Conservation (phyloP, 179 eudicot genomes). For the Silene vulgaris region DNA sequence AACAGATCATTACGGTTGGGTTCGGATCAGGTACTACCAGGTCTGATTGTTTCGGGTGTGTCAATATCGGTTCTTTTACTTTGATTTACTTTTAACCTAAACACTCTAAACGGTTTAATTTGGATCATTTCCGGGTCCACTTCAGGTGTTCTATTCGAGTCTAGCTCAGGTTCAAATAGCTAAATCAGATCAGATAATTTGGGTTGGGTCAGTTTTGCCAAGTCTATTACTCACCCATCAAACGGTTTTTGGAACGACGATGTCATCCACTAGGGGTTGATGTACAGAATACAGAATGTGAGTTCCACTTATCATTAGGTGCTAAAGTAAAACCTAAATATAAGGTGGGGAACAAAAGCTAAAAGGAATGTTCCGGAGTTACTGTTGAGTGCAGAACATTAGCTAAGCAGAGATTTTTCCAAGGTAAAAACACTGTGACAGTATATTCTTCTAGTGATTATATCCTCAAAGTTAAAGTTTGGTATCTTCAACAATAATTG, state of each 20-base stretch:
- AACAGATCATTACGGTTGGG: not conserved
- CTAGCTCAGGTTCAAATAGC: too few species aligned
- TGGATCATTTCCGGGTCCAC: not conserved
- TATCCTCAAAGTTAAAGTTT: slow-evolving; percentile 8
- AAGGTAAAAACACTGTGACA: slow-evolving; percentile 15
- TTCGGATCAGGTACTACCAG: not conserved
- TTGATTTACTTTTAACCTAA: not conserved
- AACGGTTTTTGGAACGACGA: not conserved
- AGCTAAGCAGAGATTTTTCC: slow-evolving; percentile 25
- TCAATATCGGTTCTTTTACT: not conserved
- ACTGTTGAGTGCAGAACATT: slow-evolving; percentile 12
- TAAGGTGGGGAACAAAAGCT: slow-evolving; percentile 20
- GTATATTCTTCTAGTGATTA: slow-evolving; percentile 13
- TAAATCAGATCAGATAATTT: not conserved
- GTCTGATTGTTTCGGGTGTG: not conserved
- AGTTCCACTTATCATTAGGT: slow-evolving; percentile 19
- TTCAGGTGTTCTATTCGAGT: not conserved
- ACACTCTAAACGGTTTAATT: not conserved
- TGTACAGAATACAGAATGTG: not conserved
- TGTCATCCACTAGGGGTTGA: not conserved
- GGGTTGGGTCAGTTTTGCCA: not conserved
- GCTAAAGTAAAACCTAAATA: slow-evolving; percentile 17
- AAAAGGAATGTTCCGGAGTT: slow-evolving; percentile 14
- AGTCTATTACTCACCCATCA: not conserved
- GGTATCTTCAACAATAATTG: not conserved